Evolutionary conservation across 2,329 filamentous ascomycete genomes (phyloP).

Genomic region (Trichothecium sympodiale): DNA sequence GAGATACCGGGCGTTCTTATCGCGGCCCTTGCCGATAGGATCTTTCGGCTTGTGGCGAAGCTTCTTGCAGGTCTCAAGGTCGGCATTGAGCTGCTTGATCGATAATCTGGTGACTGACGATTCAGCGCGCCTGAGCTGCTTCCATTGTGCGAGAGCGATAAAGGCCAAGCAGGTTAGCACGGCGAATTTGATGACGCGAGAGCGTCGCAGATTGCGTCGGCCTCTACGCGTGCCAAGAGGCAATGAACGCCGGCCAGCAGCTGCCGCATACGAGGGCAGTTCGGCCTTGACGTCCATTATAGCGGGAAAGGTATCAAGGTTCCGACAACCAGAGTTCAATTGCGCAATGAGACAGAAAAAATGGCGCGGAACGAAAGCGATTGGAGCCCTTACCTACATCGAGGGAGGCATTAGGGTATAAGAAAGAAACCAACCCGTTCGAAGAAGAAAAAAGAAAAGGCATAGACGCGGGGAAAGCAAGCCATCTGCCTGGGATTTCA

Average conservation of each 20-base stretch:
- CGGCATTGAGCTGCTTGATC: slow-evolving; percentile 36
- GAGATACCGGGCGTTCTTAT: slow-evolving; percentile 49
- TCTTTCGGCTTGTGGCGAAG: slow-evolving; percentile 44
- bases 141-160: slow-evolving; percentile 38
- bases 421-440: too few species aligned
- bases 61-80: slow-evolving; percentile 44
- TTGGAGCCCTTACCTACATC: too few species aligned
- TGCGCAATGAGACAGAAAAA: background rate
- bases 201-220: slow-evolving; percentile 25
- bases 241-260: background rate
- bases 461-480: too few species aligned
- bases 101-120: slow-evolving; percentile 30
- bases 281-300: slow-evolving; percentile 1
- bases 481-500: too few species aligned
- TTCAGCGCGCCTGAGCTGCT: slow-evolving; percentile 22
- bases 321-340: background rate
- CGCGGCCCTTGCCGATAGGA: slow-evolving; percentile 42
- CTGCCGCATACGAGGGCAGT: slow-evolving; percentile 1
- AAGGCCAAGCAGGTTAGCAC: slow-evolving; percentile 37
- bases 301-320: too few species aligned
- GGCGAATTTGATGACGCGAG: slow-evolving; percentile 30
- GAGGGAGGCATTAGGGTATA: too few species aligned
- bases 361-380: too few species aligned
- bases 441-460: too few species aligned
- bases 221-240: slow-evolving; percentile 8